phyloP scores from a whole-genome alignment of 1,139 yeast species.

The Wickerhamiella pararugosa region DNA sequence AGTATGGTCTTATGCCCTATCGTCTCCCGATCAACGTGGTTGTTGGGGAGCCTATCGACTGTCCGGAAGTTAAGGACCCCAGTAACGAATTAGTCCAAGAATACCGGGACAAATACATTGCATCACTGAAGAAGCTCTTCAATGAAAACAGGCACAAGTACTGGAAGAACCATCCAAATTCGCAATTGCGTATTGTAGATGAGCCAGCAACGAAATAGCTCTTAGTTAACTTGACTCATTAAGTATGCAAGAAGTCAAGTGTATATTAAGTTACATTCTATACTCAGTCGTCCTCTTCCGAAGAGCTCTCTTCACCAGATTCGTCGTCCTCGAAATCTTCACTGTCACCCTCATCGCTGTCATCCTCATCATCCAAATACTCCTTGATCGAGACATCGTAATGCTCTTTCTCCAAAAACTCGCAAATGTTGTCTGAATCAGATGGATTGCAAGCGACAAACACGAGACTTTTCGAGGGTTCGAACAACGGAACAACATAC shows the following conservation, averaged over 20 bases:
- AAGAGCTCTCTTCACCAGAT: conserved; percentile 32
- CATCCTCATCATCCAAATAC: conserved; percentile 20
- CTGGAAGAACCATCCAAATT: conserved; percentile 11
- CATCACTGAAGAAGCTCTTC: conserved; percentile 49
- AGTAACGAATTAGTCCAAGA: conserved; percentile 40
- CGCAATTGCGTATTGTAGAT: not conserved
- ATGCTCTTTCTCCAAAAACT: conserved; percentile 39
- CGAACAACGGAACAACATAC: conserved; percentile 40
- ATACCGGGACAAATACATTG: conserved; percentile 60
- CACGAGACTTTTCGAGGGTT: conserved; percentile 37
- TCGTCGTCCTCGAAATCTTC: conserved; percentile 10
- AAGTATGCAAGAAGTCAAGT: no score
- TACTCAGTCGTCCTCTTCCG: no score
- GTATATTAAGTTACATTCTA: no score
- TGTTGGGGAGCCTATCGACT: conserved; percentile 65
- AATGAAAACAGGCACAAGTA: conserved; percentile 50
- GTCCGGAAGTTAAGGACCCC: conserved; percentile 39
- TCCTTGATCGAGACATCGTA: conserved; percentile 37
- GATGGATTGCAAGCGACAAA: conserved; percentile 66
- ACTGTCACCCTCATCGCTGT: conserved; percentile 16
- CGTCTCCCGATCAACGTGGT: conserved; percentile 60
- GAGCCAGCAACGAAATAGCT: not conserved
- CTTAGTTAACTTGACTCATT: not conserved
- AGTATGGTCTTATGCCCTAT: conserved; percentile 80
- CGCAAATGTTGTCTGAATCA: conserved; percentile 35